Evolutionary conservation across 805 yeast species (phyloP).

Genomic region (Candida suzukii): DNA sequence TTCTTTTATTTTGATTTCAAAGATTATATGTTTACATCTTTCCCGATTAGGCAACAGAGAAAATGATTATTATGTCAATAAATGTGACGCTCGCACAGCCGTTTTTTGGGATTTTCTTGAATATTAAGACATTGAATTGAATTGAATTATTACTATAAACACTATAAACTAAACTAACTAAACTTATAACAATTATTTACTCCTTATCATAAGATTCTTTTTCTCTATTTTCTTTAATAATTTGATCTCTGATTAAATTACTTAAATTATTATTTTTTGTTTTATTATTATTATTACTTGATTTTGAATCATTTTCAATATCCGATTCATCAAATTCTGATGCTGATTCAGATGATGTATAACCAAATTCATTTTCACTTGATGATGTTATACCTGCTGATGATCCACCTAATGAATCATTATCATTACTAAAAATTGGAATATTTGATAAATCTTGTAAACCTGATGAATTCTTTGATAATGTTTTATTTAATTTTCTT

Average conservation of each 20-base stretch:
- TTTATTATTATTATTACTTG: not conserved
- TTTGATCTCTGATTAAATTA: slow-evolving; percentile 19
- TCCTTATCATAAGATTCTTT: slow-evolving; percentile 6
- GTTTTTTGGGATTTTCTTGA: too few relatives aligned
- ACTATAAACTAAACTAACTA: too few relatives aligned
- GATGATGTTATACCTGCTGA: slow-evolving; percentile 24
- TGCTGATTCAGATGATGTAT: slow-evolving; percentile 6
- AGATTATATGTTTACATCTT: not conserved
- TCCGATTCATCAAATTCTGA: slow-evolving; percentile 11
- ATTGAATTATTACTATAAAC: too few relatives aligned
- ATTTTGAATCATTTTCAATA: not conserved
- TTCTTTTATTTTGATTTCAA: too few relatives aligned
- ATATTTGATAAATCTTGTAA: slow-evolving; percentile 39
- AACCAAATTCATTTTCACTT: slow-evolving; percentile 19
- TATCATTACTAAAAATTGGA: slow-evolving; percentile 48
- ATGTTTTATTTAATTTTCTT: slow-evolving; percentile 17
- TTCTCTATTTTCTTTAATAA: slow-evolving; percentile 22
- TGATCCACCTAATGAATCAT: slow-evolving; percentile 12
- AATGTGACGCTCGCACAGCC: not conserved
- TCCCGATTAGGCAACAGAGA: not conserved
- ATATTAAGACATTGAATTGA: too few relatives aligned
- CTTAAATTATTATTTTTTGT: slow-evolving; percentile 2
- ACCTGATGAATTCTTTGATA: slow-evolving; percentile 26
- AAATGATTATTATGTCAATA: not conserved
- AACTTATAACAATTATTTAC: too few relatives aligned